Base-by-base conservation (phyloP, 208 protist species). In the Acanthamoeba triangularis region DNA sequence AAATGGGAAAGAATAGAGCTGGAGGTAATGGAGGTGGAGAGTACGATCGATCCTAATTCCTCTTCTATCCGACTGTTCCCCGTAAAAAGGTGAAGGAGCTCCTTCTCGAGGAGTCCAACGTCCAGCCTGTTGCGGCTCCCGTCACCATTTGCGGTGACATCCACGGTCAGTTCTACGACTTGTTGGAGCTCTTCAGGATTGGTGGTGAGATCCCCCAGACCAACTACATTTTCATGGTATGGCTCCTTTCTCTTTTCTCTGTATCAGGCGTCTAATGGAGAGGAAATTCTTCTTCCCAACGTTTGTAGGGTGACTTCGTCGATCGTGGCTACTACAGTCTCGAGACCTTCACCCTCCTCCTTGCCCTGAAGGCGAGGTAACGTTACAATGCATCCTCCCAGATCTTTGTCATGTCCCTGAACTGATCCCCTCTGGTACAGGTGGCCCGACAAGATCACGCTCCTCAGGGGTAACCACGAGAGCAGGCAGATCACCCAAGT, bases 381-480 rank as follows among this genome's bases (percentile, higher is more conserved):
- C 2, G 20, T n/a, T 35, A 25, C 28, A 92, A 80, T 92, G 56
- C 6, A 2, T 33, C 11, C 11, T 85, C 18, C 16, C 61, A 10
- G 63, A 13, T n/a, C 2, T 44, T 44, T 33, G 33, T 44, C 41
- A 5, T 10, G 8, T 90, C 30, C 59, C 59, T 30, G 59, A 28
- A 10, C 59, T 30, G 1, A 8, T 8, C 2, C 5, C 3, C 20
- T 65, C 59, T 23, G 2, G 1, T 5, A 23, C 47, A 97, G 97
- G 88, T 99, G 99, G 49, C 98, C 98, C 52, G 96, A 98, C 47
- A 95, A 97, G 76, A 98, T 99, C 59, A 98, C 98, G n/a, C 95
- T 99, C 3, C 92, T 99, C 8, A 96, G 99, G 63, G 99, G 99
- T 28, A 99, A 99, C 94, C 99, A 99, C 97, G 99, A 99, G 95